Base-by-base conservation (phyloP, 1,139 yeast genomes). In the Yamadazyma jaroonii region DNA sequence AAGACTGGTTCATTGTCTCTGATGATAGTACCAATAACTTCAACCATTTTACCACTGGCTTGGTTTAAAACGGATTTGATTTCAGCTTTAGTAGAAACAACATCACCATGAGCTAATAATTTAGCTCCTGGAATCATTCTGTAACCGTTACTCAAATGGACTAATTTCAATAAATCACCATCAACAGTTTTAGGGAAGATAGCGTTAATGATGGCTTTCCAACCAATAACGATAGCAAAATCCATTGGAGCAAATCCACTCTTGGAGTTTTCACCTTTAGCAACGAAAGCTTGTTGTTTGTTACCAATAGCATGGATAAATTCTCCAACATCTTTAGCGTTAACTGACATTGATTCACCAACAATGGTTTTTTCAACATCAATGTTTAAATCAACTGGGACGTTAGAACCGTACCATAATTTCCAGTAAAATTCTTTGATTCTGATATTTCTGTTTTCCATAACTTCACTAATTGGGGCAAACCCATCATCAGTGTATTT, bases 381-480 rank as follows among this genome's bases (percentile, higher is more conserved):
- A 47, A 83, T 80, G 46, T 79, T 74, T 54, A 81, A 75, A 52
- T 81, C 79, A 50, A 70, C 72, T 39, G 79, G 76, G 34, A 66
- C 62, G 32, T 64, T 56, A 43, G 79, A 70, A 48, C 96, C 96
- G 57, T 88, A 89, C 99, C 99, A 92, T 54, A 89, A 74, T 60
- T 83, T 82, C 98, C 98, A 94, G 81, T 92, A 92, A 73, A 92
- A 88, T 63, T 83, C 82, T 74, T 92, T 92, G 64, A 94, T 90
- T 65, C 97, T 81, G 41, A 79, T 80, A 64, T 92, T 94, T 72
- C 98, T 84, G 54, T 82, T 94, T 49, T 80, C 85, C 84, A 88
- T 85, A 31, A 84, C 77, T 68, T 92, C 98, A 51, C 81, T 74
- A 50, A 92, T 86, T 57, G 98, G 97, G 43, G 97, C 96, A 61